These are phyloP conservation scores for Phylloporus sp. DNA, from an alignment of 768 basidiomycete genomes.

Conservation along the genomic window DNA sequence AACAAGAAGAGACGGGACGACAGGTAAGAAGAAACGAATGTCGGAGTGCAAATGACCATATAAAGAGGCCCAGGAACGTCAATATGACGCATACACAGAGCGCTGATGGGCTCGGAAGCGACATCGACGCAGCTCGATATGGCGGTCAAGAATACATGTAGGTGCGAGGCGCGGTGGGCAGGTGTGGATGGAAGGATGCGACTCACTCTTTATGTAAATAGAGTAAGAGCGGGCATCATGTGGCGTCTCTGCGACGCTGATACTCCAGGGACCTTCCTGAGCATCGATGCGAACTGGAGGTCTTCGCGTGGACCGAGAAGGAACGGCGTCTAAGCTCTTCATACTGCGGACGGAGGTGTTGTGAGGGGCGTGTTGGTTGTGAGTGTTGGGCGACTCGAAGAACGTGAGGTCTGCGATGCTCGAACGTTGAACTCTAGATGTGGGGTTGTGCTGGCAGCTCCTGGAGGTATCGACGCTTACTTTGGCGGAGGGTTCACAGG, in stretches of 20 bases:
- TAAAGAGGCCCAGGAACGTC: slow-evolving; percentile 13
- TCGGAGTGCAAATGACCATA: slow-evolving; percentile 10
- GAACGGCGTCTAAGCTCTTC: slow-evolving; percentile 40
- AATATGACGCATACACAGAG: slow-evolving; percentile 15
- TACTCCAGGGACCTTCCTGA: slow-evolving; percentile 81
- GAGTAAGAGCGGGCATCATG: slow-evolving; percentile 65
- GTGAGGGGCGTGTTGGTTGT: slow-evolving; percentile 30
- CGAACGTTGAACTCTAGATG: slow-evolving; percentile 33
- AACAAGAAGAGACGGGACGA: slow-evolving; percentile 17
- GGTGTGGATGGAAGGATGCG: slow-evolving; percentile 20
- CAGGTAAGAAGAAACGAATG: slow-evolving; percentile 11
- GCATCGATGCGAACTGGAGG: slow-evolving; percentile 60
- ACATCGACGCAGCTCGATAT: slow-evolving; percentile 19
- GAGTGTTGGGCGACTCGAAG: slow-evolving; percentile 34
- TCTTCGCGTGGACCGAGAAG: slow-evolving; percentile 39
- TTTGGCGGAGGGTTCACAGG: slow-evolving; percentile 32
- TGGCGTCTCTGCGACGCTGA: slow-evolving; percentile 83
- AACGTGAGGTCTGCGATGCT: slow-evolving; percentile 40
- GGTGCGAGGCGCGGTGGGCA: slow-evolving; percentile 14
- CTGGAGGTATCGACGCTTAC: slow-evolving; percentile 42
- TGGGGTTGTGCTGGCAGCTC: slow-evolving; percentile 33
- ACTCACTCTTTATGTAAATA: slow-evolving; percentile 87
- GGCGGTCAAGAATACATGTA: slow-evolving; percentile 17
- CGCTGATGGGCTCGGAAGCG: slow-evolving; percentile 26
- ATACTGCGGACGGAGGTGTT: slow-evolving; percentile 35